phyloP scores from a whole-genome alignment of 2,329 filamentous ascomycete species.

The Hypoxylon sp. region DNA sequence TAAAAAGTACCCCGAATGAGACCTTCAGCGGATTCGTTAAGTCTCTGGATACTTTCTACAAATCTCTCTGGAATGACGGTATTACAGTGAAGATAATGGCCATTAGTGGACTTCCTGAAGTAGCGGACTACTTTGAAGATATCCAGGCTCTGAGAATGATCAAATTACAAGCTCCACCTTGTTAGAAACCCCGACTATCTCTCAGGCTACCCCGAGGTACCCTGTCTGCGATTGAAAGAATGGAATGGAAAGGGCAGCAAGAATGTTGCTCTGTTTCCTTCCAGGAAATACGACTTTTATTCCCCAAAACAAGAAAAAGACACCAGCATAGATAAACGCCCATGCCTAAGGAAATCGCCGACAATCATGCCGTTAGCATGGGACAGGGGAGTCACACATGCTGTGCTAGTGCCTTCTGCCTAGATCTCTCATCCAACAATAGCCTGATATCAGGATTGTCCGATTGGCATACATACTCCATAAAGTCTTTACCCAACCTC shows the following conservation, averaged over 20 bases:
- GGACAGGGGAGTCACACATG: neutral
- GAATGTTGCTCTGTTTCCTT: neutral
- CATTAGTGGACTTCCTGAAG: neutral
- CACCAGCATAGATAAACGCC: neutral
- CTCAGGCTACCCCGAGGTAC: neutral
- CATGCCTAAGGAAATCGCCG: neutral
- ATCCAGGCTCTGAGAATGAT: conserved; percentile 1
- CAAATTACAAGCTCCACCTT: neutral
- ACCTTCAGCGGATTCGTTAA: neutral
- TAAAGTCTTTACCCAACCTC: conserved; percentile 1
- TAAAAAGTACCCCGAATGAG: neutral
- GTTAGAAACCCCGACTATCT: neutral
- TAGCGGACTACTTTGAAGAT: neutral
- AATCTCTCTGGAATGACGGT: neutral
- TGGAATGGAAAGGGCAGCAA: neutral
- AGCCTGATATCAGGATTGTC: neutral
- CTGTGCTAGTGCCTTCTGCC: neutral
- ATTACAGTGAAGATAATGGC: conserved; percentile 2
- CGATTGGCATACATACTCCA: neutral
- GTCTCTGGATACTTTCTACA: neutral
- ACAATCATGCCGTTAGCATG: neutral
- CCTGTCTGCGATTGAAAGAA: neutral
- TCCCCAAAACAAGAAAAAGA: neutral
- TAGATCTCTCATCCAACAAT: neutral
- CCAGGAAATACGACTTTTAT: neutral